These are phyloP conservation scores for Penicillium pulvis DNA, from an alignment of 495 filamentous ascomycete genomes.

Conservation along the genomic window DNA sequence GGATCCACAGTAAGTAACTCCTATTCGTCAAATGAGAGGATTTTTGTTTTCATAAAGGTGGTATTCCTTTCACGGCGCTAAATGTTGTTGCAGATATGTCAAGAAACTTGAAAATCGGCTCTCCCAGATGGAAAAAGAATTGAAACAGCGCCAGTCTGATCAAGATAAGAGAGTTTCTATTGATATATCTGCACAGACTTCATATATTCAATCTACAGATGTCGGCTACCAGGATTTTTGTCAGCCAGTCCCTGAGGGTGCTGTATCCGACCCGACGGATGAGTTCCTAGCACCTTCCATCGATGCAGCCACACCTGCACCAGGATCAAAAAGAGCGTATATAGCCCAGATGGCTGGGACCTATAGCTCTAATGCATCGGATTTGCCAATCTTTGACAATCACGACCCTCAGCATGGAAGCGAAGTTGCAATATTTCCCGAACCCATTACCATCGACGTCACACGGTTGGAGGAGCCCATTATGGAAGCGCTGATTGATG, in stretches of 20 bases:
- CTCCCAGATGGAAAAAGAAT: slow-evolving; percentile 9
- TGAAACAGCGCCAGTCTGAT: slow-evolving; percentile 4
- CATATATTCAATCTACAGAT: background rate
- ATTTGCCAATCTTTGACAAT: background rate
- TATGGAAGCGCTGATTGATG: slow-evolving; percentile 13
- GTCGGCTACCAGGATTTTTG: background rate
- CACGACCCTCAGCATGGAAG: background rate
- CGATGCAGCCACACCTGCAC: background rate
- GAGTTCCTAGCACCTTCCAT: slow-evolving; percentile 1
- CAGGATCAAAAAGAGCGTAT: background rate
- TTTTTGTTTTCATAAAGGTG: background rate
- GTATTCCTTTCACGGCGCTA: background rate
- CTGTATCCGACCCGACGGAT: slow-evolving; percentile 4
- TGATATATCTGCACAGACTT: background rate
- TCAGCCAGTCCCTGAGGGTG: background rate
- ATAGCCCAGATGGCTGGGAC: background rate
- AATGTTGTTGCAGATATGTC: slow-evolving; percentile 9
- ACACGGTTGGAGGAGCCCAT: slow-evolving; percentile 9
- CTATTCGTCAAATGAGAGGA: background rate
- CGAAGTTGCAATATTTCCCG: background rate
- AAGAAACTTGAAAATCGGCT: slow-evolving; percentile 14
- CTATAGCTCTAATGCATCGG: background rate
- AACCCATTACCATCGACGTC: background rate
- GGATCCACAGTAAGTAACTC: slow-evolving; percentile 17
- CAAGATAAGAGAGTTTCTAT: background rate